Base-by-base conservation (phyloP, 352 stramenopile genomes). In the Pilasporangium apinafurcum region DNA sequence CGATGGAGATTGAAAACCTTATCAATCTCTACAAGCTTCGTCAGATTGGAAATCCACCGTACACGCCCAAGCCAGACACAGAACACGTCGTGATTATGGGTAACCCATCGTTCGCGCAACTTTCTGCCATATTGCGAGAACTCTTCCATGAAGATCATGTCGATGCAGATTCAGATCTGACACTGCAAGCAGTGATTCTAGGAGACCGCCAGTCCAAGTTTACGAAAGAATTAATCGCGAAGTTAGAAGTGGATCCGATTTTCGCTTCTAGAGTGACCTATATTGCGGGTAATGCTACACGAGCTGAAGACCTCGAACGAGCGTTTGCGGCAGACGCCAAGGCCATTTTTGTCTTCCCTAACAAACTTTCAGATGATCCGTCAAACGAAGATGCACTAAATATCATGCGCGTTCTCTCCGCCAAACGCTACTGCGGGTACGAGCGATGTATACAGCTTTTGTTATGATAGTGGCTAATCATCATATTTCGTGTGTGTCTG, bases 121-220 rank as follows among this genome's bases (percentile, higher is more conserved):
- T 89, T 40, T 89, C 68, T 4, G 70, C 81, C 1, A 93, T 89
- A 46, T 47, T 95, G 13, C 65, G 76, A 18, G 85, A 95, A 46
- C 65, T 95, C n/a, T 92, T 95, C 20, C 85, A 95, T 36, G 75
- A 81, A 40, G 85, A 95, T 50, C 85, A 95, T 45, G 30, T 68
- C 6, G 60, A 68, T 17, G 41, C 44, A 3, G 59, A 78, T 35
- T 56, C 67, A 5, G 66, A 85, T 8, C 56, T 65, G 22, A n/a
- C n/a, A n/a, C 56, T 89, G 16, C 62, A 87, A 44, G 74, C 75
- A 7, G 76, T 93, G 21, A 62, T 93, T 3, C 48, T 93, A 16
- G 81, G 74, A 4, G 74, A 89, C 1, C 57, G 62, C 13, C 81
- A 73, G 37, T 73, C 73, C 7, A 84, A 82, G 44, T 93, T 86